phyloP scores from a whole-genome alignment of 495 filamentous ascomycete genomes.

The Xylaria grammica region DNA sequence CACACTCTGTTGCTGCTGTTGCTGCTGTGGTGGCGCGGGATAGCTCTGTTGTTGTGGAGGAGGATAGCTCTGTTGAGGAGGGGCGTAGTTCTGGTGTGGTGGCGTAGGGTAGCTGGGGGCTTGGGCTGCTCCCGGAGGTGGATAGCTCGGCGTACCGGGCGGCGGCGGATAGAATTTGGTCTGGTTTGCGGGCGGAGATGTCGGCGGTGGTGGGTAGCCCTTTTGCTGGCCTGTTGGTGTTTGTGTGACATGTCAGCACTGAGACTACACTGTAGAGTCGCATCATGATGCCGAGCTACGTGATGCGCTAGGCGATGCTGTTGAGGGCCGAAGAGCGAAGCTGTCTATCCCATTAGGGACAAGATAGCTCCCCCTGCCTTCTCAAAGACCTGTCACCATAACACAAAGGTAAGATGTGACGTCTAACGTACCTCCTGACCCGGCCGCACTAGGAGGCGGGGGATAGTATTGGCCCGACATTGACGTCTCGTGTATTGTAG shows the following conservation, averaged over 20 bases:
- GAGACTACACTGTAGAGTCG: background rate
- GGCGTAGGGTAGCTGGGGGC: slow-evolving; percentile 20
- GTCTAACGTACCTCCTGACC: slow-evolving; percentile 30
- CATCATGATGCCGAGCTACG: background rate
- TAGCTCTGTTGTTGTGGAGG: slow-evolving; percentile 52
- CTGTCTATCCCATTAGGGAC: background rate
- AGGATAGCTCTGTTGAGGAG: slow-evolving; percentile 39
- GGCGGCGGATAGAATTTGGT: slow-evolving; percentile 53
- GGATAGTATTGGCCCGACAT: slow-evolving; percentile 39
- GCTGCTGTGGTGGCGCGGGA: slow-evolving; percentile 35
- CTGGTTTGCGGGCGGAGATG: slow-evolving; percentile 48
- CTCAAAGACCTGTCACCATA: background rate
- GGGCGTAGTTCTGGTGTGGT: slow-evolving; percentile 37
- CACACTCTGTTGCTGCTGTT: slow-evolving; percentile 30
- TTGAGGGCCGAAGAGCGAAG: background rate
- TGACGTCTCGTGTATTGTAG: background rate
- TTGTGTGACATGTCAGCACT: slow-evolving; percentile 24
- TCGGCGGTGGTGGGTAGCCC: slow-evolving; percentile 44
- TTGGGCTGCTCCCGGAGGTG: slow-evolving; percentile 23
- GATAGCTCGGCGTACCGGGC: slow-evolving; percentile 32
- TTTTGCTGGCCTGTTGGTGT: slow-evolving; percentile 36
- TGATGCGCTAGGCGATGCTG: background rate
- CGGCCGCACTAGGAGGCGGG: slow-evolving; percentile 33
- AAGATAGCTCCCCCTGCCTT: background rate
- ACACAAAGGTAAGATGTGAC: background rate